Conservation (phyloP, 129 eudicot species). For the Chrysanthemum lavandulifolium region DNA sequence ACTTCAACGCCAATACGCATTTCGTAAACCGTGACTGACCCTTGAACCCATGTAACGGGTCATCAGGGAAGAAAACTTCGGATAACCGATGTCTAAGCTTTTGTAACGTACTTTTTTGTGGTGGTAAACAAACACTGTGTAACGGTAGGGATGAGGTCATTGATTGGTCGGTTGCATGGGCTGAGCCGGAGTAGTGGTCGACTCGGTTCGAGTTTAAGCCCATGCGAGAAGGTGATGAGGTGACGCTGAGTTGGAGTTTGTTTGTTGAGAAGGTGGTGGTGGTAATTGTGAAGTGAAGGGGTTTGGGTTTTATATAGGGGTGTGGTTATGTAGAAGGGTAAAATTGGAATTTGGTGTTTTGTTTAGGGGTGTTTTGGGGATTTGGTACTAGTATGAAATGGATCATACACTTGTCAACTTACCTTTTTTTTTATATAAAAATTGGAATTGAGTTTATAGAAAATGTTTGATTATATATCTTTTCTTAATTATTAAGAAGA, state of each 20-base stretch:
- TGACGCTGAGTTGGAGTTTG: not conserved
- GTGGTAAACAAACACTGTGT: slow-evolving; percentile 77
- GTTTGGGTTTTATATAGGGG: slow-evolving; percentile 29
- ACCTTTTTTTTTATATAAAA: not conserved
- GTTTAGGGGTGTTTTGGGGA: slow-evolving; percentile 22
- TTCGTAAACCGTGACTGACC: slow-evolving; percentile 61
- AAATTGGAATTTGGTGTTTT: not conserved
- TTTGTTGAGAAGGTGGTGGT: slow-evolving; percentile 12
- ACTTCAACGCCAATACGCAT: slow-evolving; percentile 63
- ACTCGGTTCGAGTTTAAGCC: slow-evolving; percentile 57
- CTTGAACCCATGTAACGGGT: slow-evolving; percentile 82
- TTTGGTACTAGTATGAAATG: not conserved
- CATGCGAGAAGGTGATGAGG: slow-evolving; percentile 19
- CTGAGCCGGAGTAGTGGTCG: slow-evolving; percentile 40
- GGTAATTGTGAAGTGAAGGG: slow-evolving; percentile 27
- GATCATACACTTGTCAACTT: slow-evolving; percentile 27
- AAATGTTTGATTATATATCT: too few species aligned
- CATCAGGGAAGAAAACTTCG: slow-evolving; percentile 92
- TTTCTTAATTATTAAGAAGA: too few species aligned
- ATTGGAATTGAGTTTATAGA: too few species aligned
- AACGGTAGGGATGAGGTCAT: slow-evolving; percentile 34
- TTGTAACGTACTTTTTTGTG: slow-evolving; percentile 48
- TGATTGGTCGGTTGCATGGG: slow-evolving; percentile 19
- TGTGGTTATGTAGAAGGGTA: slow-evolving; percentile 12
- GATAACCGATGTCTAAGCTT: slow-evolving; percentile 61